A percentile compares a stretch with the other conserved stretches of the same genome.
phyloP scores from a whole-genome alignment of 108 stramenopile genomes.

The Pelagomonas calceolata region DNA sequence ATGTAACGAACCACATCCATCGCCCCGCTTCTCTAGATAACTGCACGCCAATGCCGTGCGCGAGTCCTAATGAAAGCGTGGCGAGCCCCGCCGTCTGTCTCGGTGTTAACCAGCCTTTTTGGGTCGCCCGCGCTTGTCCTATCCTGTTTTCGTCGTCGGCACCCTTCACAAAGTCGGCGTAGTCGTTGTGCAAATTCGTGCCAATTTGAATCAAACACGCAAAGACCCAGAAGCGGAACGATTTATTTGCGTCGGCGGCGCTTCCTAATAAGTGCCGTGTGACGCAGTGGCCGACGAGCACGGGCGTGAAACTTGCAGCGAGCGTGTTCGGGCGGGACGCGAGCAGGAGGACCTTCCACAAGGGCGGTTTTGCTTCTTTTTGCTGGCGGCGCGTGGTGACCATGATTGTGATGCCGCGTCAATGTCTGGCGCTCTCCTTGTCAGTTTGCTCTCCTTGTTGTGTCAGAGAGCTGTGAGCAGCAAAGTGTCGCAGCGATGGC shows the following conservation, averaged over 20 bases:
- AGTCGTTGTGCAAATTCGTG: conserved; percentile 80
- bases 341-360: conserved; percentile 58
- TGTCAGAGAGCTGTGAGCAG: too few species aligned
- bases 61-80: neutral
- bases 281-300: conserved; percentile 46
- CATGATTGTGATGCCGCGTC: too few species aligned
- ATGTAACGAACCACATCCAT: conserved; percentile 32
- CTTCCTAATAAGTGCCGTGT: neutral
- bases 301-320: conserved; percentile 60
- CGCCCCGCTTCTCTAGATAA: neutral
- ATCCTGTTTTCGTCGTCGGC: conserved; percentile 66
- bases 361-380: conserved; percentile 26
- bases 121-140: conserved; percentile 74
- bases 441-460: too few species aligned
- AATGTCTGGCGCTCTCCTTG: too few species aligned
- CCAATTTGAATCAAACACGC: conserved; percentile 54
- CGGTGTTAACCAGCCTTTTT: conserved; percentile 55
- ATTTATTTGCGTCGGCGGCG: conserved; percentile 13
- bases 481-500: too few species aligned
- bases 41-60: neutral
- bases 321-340: conserved; percentile 77
- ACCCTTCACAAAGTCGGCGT: conserved; percentile 75
- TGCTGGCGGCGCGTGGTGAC: too few species aligned
- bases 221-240: neutral
- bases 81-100: neutral